Conservation (phyloP, 805 yeast species). For the Wickerhamiella slavikovae region DNA sequence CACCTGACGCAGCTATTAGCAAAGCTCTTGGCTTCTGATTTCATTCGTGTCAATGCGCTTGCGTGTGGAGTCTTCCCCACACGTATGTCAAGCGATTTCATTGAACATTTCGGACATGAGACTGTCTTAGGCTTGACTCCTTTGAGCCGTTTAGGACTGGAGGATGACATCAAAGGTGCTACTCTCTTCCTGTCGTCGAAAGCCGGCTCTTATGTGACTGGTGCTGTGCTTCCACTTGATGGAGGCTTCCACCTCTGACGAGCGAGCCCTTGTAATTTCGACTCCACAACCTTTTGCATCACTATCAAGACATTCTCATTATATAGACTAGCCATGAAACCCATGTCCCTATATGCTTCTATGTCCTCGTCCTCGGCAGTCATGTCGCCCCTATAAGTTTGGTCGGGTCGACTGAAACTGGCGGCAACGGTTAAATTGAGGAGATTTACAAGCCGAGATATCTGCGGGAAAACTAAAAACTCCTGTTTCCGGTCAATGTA, state of each 20-base stretch:
- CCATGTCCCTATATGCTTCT: too few relatives aligned
- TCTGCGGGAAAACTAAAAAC: too few relatives aligned
- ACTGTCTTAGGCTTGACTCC: conserved; percentile 36
- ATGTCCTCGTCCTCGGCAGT: too few relatives aligned
- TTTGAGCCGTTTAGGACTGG: conserved; percentile 37
- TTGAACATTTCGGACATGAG: conserved; percentile 32
- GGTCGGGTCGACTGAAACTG: too few relatives aligned
- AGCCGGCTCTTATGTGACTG: conserved; percentile 42
- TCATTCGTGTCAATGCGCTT: conserved; percentile 46
- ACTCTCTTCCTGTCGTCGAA: conserved; percentile 35
- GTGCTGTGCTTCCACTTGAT: conserved; percentile 46
- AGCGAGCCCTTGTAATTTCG: too few relatives aligned
- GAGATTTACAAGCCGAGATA: too few relatives aligned
- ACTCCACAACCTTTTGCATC: too few relatives aligned
- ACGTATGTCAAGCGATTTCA: conserved; percentile 49
- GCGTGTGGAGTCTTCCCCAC: conserved; percentile 68
- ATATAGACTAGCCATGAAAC: too few relatives aligned
- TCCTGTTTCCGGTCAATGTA: too few relatives aligned
- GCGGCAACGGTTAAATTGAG: too few relatives aligned
- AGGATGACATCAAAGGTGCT: conserved; percentile 36
- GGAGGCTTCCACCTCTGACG: conserved; percentile 46
- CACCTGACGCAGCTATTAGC: conserved; percentile 48
- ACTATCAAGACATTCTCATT: too few relatives aligned
- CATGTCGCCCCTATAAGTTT: too few relatives aligned
- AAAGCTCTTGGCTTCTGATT: conserved; percentile 39